Base-by-base conservation (phyloP, 345 rosid species). In the Hibiscus trionum region DNA sequence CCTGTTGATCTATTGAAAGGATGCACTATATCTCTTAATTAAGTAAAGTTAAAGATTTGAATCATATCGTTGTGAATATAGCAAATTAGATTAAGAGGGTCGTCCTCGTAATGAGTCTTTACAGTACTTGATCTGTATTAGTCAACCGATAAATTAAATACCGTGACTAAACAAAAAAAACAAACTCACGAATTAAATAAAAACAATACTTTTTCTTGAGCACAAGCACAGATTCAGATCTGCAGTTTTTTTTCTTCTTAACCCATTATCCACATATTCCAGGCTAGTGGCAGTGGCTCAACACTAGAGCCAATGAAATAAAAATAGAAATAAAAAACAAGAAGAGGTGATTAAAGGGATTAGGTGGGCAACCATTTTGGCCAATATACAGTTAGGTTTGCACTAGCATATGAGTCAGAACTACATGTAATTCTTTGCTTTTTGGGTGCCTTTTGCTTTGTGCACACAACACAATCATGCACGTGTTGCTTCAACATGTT, bases 291-390 rank as follows among this genome's bases (percentile, higher is more conserved):
- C 70, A 77, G 73, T 77, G 77, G 76, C 72, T 74, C 69, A 29
- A 57, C 14, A 44, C 27, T 59, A 66, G 39, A 61, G 61, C 19
- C 64, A 76, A 73, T 55, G 29, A 52, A 76, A 14, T 12, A 70
- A 58, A 44, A 7, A 12, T 16, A 4, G 24, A 3, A 50, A 49
- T 1, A 4, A 53, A 73, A 58, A 65, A 31, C 69, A 59, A 68
- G 17, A 19, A 75, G 62, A 74, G 72, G 59, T 66, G 72, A 60
- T 52, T 74, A 44, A n/a, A 77, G 71, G 70, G 62, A 80, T 70
- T 79, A 69, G 78, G 81, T 83, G 80, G 85, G 66, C 64, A 72
- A 80, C 82, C 78, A 77, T 82, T 49, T 39, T 78, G 86, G 87
- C 82, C 82, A 83, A 75, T 58, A 68, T 56, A n/a, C 31, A 78